Percentiles rank a stretch among this genome's conserved stretches.
These are phyloP conservation scores for Kazachstania bromeliacearum DNA, from an alignment of 805 yeast genomes.

Conservation along the genomic window DNA sequence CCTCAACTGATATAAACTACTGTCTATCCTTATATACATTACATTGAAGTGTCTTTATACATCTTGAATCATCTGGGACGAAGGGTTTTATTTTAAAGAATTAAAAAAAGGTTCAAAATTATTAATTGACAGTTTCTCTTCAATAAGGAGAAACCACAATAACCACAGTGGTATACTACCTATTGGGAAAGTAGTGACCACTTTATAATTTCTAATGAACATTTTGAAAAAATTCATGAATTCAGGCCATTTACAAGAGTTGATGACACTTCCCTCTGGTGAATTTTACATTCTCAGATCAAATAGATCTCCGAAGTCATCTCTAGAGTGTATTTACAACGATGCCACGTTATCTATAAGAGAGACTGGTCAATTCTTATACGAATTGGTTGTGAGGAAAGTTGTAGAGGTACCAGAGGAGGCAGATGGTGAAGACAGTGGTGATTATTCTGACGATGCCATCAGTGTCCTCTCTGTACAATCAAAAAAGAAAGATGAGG, in stretches of 20 bases:
- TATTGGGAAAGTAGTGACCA: too few species aligned
- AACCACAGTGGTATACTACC: too few species aligned
- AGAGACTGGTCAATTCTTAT: conserved; percentile 54
- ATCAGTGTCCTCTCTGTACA: conserved; percentile 26
- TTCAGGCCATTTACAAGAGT: conserved; percentile 45
- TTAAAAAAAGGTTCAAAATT: too few species aligned
- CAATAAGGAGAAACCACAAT: too few species aligned
- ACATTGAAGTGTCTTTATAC: too few species aligned
- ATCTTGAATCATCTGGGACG: too few species aligned
- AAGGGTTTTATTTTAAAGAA: too few species aligned
- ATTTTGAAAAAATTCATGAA: conserved; percentile 58
- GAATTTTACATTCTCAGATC: conserved; percentile 65
- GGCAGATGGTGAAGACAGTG: conserved; percentile 42
- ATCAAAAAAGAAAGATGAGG: conserved; percentile 40
- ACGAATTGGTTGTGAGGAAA: conserved; percentile 61
- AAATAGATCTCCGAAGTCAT: conserved; percentile 78
- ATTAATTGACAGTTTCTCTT: too few species aligned
- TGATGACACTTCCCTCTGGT: conserved; percentile 69
- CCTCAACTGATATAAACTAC: too few species aligned
- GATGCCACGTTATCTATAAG: conserved; percentile 71
- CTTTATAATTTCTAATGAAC: conserved; percentile 65
- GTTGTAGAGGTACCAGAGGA: conserved; percentile 59
- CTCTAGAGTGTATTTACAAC: conserved; percentile 68
- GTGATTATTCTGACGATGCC: conserved; percentile 30
- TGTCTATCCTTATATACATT: too few species aligned